Conservation (phyloP, 2,329 filamentous ascomycete species). For the Colletotrichum limetticola region DNA sequence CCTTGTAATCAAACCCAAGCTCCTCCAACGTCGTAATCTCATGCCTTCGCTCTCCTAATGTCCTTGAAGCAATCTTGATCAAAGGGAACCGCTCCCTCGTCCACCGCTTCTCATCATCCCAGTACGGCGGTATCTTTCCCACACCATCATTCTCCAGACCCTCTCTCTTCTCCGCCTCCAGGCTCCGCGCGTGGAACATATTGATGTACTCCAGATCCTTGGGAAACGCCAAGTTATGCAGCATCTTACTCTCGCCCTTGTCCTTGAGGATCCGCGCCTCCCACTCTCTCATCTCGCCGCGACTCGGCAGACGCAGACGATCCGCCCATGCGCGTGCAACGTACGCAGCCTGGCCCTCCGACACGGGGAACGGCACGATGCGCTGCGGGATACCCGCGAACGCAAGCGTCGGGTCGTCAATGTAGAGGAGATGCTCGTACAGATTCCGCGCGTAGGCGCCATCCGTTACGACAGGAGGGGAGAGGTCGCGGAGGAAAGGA, state of each 20-base stretch:
- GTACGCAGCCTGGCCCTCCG: constrained; percentile 75
- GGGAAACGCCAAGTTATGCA: constrained; percentile 58
- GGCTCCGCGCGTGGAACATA: constrained; percentile 60
- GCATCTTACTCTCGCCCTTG: constrained; percentile 54
- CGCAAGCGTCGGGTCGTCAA: constrained; percentile 70
- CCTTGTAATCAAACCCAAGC: constrained; percentile 52
- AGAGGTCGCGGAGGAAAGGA: constrained; percentile 71
- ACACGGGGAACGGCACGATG: constrained; percentile 77
- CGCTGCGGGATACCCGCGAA: constrained; percentile 75
- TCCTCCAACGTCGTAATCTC: constrained; percentile 58
- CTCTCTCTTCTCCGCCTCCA: constrained; percentile 43
- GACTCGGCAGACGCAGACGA: constrained; percentile 65
- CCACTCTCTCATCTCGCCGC: constrained; percentile 69
- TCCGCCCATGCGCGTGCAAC: constrained; percentile 75
- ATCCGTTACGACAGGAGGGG: constrained; percentile 63
- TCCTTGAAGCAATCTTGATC: constrained; percentile 52
- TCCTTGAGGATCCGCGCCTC: constrained; percentile 62
- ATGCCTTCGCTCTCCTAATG: constrained; percentile 47
- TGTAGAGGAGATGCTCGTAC: constrained; percentile 77
- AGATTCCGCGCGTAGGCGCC: constrained; percentile 69
- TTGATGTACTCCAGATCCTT: constrained; percentile 72
- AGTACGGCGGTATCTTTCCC: constrained; percentile 51
- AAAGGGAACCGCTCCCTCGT: constrained; percentile 50
- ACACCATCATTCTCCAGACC: constrained; percentile 48
- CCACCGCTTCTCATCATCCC: constrained; percentile 53